A percentile compares a stretch with the other conserved stretches of the same genome.
Conservation (phyloP, 176 grass and related monocot species). For the Bothriochloa decipiens region DNA sequence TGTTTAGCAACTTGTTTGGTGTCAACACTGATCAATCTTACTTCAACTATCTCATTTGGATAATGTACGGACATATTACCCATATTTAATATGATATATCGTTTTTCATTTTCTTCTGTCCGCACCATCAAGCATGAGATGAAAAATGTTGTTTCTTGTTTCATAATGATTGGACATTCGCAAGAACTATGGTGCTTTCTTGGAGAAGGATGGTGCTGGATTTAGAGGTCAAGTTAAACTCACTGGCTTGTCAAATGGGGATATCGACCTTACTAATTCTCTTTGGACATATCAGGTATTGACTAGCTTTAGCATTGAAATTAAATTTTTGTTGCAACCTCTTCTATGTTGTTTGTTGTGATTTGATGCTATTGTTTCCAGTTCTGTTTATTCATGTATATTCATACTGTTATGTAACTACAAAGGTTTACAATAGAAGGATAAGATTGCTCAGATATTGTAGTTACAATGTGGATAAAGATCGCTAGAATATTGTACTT, state of each 20-base stretch:
- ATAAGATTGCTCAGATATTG: slow-evolving; percentile 17
- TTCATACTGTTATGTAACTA: slow-evolving; percentile 26
- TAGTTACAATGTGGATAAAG: background rate
- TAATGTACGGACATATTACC: background rate
- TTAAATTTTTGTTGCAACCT: background rate
- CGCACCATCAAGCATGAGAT: slow-evolving; percentile 10
- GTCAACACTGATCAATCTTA: background rate
- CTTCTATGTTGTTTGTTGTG: slow-evolving; percentile 2
- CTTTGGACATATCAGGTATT: slow-evolving; percentile 96
- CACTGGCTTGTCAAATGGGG: slow-evolving; percentile 78
- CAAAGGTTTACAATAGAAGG: slow-evolving; percentile 32
- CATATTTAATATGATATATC: background rate
- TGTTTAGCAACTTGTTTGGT: background rate
- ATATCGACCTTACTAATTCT: slow-evolving; percentile 70
- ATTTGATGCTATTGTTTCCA: background rate
- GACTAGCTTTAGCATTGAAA: background rate
- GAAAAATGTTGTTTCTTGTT: slow-evolving; percentile 26
- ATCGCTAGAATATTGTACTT: background rate
- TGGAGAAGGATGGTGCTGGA: slow-evolving; percentile 98
- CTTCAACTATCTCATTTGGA: background rate
- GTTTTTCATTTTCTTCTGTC: slow-evolving; percentile 16
- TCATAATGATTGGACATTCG: slow-evolving; percentile 27
- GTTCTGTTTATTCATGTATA: background rate
- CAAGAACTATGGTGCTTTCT: slow-evolving; percentile 98
- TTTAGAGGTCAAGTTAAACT: slow-evolving; percentile 91